Evolutionary conservation across 768 basidiomycete species (phyloP), one percentile per base, ranked within the genome.

Genomic region (Pisolithus microcarpus): DNA sequence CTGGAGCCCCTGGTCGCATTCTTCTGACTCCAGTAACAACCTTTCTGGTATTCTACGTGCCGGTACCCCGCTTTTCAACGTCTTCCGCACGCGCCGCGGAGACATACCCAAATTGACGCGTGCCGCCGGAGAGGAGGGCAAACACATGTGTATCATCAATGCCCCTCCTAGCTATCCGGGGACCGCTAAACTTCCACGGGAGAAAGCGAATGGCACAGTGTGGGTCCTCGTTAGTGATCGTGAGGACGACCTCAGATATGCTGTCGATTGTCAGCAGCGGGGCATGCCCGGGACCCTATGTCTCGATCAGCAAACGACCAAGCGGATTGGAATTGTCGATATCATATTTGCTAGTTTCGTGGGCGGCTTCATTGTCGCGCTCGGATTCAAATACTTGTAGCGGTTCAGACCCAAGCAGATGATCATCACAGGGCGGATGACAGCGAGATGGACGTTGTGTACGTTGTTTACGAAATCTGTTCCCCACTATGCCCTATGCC

Each of bases 31-130:
- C 34, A 34, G 13, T 9, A 40, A 58, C 38, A 63, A 54, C 42
- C 57, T 67, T 13, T 51, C 58, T 28, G 57, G 61, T 28, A 64
- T 53, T 8, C 55, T 67, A 19, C 61, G 57, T 30, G 58, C 52
- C 11, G 67, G 67, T 36, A 69, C 67, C 5, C 66, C 66, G 28
- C 45, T 69, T 11, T 69, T 67, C 53, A 66, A 65, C 26, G 61
- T 69, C 10, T 67, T 69, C 40, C 56, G 67, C 11, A 67, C 65
- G 4, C 65, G 67, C 18, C 47, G 56, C 10, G 53, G 58, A 47
- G 67, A 67, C 24, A 52, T 67, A 13, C 56, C 64, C 15, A 49
- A 50, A 30, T 45, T 67, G 16, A 56, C 47, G 43, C 64, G 46
- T 43, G 64, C 56, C 5, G 66, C 66, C n/a, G 60, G 54, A 37